Evolutionary conservation across 768 basidiomycete species (phyloP).

Genomic region (Brasilioporus rufonigricans): DNA sequence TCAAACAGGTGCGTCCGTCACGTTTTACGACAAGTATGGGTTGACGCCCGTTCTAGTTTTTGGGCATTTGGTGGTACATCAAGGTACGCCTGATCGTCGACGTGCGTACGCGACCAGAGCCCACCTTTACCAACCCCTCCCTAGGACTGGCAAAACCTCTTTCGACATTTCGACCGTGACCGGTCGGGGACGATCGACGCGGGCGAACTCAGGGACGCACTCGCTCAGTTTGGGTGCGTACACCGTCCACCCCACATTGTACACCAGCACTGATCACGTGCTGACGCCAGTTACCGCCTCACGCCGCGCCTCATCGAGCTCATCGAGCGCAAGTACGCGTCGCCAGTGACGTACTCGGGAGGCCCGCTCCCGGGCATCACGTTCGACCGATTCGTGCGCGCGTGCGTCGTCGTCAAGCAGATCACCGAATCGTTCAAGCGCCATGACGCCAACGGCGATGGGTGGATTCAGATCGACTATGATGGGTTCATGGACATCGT

Average conservation of each 20-base stretch:
- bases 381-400: constrained; percentile 85
- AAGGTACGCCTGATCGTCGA: no score
- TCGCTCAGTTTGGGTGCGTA: constrained; percentile 69
- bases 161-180: constrained; percentile 83
- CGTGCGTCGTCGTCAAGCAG: constrained; percentile 80
- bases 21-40: no score
- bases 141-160: constrained; percentile 82
- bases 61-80: constrained; percentile 81
- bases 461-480: constrained; percentile 51
- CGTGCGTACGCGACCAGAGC: no score
- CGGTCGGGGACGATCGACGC: constrained; percentile 77
- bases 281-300: constrained; percentile 55
- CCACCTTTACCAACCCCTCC: background rate
- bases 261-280: no score
- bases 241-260: no score
- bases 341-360: constrained; percentile 33
- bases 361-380: constrained; percentile 63
- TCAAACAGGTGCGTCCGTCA: constrained; percentile 56
- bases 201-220: constrained; percentile 63
- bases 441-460: constrained; percentile 62
- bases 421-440: constrained; percentile 67
- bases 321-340: constrained; percentile 74
- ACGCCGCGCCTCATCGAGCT: constrained; percentile 62
- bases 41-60: constrained; percentile 41
- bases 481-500: constrained; percentile 55